phyloP scores from a whole-genome alignment of 345 rosid species.

The Ceriops zippeliana region DNA sequence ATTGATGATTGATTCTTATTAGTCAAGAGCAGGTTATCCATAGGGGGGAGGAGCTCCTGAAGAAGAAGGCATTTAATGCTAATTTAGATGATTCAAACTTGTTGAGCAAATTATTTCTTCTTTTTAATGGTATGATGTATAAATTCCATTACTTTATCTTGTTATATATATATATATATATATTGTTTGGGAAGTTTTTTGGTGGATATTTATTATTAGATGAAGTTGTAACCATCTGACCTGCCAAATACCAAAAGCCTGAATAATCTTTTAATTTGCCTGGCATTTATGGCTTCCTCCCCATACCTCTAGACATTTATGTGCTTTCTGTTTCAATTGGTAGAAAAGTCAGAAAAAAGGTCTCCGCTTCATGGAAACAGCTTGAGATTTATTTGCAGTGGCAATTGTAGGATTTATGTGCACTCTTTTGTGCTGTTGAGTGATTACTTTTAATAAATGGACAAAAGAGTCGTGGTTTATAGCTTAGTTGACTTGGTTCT shows the following conservation, averaged over 20 bases:
- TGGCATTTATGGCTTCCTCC: background rate
- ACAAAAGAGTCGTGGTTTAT: too few species aligned
- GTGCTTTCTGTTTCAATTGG: too few species aligned
- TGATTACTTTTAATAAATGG: too few species aligned
- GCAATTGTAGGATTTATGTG: too few species aligned
- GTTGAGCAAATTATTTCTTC: constrained; percentile 61
- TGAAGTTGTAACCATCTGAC: too few species aligned
- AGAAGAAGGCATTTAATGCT: constrained; percentile 64
- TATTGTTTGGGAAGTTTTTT: background rate
- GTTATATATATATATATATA: background rate
- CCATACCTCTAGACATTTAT: too few species aligned
- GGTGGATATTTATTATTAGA: background rate
- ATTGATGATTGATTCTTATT: constrained; percentile 35
- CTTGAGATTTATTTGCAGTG: too few species aligned
- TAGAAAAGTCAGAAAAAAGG: too few species aligned
- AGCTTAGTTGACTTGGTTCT: background rate
- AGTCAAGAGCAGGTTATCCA: constrained; percentile 83
- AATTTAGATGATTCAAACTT: constrained; percentile 74
- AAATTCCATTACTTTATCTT: constrained; percentile 3
- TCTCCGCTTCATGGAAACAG: too few species aligned
- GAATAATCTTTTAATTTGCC: background rate
- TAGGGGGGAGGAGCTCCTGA: constrained; percentile 86
- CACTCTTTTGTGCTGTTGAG: too few species aligned
- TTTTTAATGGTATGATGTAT: constrained; percentile 68
- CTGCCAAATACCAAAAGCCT: background rate